These are phyloP conservation scores for Tolypocladium guangdongense DNA, from an alignment of 2,329 filamentous ascomycete species.

Conservation along the genomic window DNA sequence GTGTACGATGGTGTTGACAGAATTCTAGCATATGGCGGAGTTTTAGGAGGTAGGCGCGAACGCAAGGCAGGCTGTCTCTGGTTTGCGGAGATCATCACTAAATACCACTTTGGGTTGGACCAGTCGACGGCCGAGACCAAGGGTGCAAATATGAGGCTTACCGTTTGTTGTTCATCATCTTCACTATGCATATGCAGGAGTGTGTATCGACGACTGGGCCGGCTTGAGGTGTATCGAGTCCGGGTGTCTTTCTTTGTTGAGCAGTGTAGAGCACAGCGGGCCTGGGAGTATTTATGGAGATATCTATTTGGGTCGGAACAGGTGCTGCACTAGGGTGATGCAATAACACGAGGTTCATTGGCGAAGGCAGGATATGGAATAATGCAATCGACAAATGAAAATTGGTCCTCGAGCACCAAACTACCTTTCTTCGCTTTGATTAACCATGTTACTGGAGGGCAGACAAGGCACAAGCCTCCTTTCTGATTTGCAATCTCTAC, in stretches of 20 bases:
- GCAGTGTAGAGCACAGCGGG: background rate
- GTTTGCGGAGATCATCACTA: conserved; percentile 10
- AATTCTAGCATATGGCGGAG: conserved; percentile 23
- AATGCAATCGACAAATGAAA: background rate
- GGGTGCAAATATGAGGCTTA: background rate
- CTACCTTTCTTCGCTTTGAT: too few species aligned
- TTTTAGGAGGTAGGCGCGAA: conserved; percentile 17
- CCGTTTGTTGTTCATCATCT: background rate
- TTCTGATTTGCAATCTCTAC: background rate
- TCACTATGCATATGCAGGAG: background rate
- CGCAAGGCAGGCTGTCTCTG: background rate
- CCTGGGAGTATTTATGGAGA: background rate
- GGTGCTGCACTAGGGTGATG: background rate
- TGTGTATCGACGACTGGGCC: background rate
- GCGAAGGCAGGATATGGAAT: background rate
- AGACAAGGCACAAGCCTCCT: background rate
- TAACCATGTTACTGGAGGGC: background rate
- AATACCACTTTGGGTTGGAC: conserved; percentile 9
- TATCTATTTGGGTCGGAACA: background rate
- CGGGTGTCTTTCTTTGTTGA: background rate
- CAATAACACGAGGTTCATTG: background rate
- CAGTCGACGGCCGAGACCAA: background rate
- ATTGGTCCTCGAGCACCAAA: background rate
- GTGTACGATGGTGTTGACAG: conserved; percentile 13
- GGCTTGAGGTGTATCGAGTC: background rate